Evolutionary conservation across 176 grass and related monocot species (phyloP).

Genomic region (Zea mays): DNA sequence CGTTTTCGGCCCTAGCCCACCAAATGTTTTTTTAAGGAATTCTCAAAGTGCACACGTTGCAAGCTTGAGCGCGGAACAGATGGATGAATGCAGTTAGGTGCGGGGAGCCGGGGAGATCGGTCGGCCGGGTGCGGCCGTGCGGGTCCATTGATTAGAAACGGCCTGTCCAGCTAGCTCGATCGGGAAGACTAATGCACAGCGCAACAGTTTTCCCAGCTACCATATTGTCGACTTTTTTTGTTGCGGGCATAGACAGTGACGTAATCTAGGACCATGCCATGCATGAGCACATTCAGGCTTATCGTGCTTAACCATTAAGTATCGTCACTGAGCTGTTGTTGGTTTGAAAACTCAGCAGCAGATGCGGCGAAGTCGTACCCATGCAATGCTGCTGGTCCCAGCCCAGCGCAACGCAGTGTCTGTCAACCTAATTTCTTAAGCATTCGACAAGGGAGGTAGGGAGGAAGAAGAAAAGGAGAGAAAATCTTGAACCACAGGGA

Average conservation of each 20-base stretch:
- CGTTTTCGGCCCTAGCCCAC: no score
- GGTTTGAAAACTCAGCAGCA: neutral
- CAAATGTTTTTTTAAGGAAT: no score
- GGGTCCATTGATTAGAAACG: neutral
- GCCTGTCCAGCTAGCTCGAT: neutral
- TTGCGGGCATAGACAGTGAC: constrained; percentile 18
- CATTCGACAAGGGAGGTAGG: neutral
- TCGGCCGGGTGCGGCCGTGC: no score
- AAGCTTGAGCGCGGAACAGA: neutral
- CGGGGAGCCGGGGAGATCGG: neutral
- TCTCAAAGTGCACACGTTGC: no score
- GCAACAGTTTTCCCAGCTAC: constrained; percentile 17
- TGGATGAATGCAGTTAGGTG: constrained; percentile 21
- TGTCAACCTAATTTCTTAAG: neutral
- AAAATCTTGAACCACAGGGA: neutral
- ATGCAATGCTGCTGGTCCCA: constrained; percentile 13
- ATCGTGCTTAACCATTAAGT: neutral
- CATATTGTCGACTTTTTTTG: neutral
- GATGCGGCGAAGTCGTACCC: neutral
- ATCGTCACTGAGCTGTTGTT: neutral
- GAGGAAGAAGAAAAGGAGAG: neutral
- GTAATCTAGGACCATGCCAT: neutral
- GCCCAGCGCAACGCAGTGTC: constrained; percentile 1
- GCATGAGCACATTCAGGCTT: neutral
- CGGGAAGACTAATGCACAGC: neutral